These are phyloP conservation scores for Auriscalpium microsporum DNA, from an alignment of 768 basidiomycete species.

Conservation along the genomic window DNA sequence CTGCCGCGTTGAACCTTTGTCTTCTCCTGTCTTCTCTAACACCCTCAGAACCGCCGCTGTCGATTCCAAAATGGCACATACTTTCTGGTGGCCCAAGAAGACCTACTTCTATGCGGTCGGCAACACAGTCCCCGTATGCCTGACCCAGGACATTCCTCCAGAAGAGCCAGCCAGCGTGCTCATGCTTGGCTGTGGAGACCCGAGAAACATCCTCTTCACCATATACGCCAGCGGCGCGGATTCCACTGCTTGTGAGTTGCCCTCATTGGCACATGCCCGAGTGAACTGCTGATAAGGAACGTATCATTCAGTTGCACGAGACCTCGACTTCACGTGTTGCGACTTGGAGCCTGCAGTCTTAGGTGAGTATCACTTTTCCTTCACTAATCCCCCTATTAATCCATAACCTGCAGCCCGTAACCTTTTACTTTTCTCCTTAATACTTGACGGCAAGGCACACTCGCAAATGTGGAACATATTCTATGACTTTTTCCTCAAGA, in stretches of 20 bases:
- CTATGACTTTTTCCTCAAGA: slow-evolving; percentile 40
- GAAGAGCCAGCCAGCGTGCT: slow-evolving; percentile 42
- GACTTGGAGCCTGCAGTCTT: slow-evolving; percentile 41
- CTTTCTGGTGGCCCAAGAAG: slow-evolving; percentile 35
- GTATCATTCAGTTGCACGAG: slow-evolving; percentile 12
- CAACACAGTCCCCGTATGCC: slow-evolving; percentile 45
- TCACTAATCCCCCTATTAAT: not conserved
- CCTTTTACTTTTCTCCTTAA: slow-evolving; percentile 35
- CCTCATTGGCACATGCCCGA: not conserved
- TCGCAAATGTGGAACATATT: slow-evolving; percentile 36
- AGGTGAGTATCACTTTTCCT: slow-evolving; percentile 22
- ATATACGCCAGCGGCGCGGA: slow-evolving; percentile 22
- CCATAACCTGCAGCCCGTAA: slow-evolving; percentile 34
- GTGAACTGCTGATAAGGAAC: not conserved
- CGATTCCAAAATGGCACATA: slow-evolving; percentile 31
- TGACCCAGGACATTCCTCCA: slow-evolving; percentile 39
- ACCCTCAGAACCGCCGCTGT: too few species aligned
- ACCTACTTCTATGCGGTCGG: slow-evolving; percentile 51
- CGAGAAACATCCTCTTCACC: slow-evolving; percentile 45
- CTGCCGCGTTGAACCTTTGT: too few species aligned
- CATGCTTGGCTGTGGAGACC: slow-evolving; percentile 51
- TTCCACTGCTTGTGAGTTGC: not conserved
- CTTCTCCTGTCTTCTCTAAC: too few species aligned
- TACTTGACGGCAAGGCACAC: slow-evolving; percentile 25
- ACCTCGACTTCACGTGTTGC: slow-evolving; percentile 42